Base-by-base conservation (phyloP, 768 basidiomycete genomes). In the Tricholoma matsutake region DNA sequence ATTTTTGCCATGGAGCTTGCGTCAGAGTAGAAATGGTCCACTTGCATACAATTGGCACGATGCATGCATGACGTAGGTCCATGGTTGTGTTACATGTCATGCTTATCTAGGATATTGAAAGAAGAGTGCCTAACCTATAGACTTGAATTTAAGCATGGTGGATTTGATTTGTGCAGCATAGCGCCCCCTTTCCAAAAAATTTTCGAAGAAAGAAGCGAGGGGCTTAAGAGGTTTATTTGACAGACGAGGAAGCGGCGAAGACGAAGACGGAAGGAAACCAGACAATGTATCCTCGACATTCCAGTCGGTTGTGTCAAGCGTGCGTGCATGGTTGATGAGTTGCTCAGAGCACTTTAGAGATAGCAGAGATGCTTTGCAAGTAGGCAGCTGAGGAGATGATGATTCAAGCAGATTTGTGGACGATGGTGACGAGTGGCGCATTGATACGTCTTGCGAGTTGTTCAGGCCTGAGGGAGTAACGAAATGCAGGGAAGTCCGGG, bases 131-230 rank as follows among this genome's bases (percentile, higher is more conserved):
- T 52, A 31, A 47, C 20, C 47, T 43, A 16, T 8, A 13, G 39
- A 18, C 13, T 31, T 56, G 35, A 8, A n/a, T 52, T 31, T 5
- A 5, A 22, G 16, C 7, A 4, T 31, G 31, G 51, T 29, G 28
- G 49, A n/a, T 37, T 64, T 62, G 7, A 52, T 53, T 32, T 53
- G 51, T n/a, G 32, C 51, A 31, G 71, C 74, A 43, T 61, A 64
- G 4, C 76, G 75, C 3, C 75, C 72, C 28, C 72, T 77, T 59
- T 75, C 73, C 18, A 76, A 57, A 49, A 79, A 76, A 14, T 62
- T 66, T 51, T 73, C 72, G 41, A 79, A 68, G 51, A 75, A 73
- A 10, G 72, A 74, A 11, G 62, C 73, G 14, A 78, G 72, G 2
- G 77, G 73, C 57, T 69, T 74, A 25, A 77, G 63, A 3, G 63